Evolutionary conservation across 139 green algal genomes (phyloP), one percentile per base, ranked within the genome.

Genomic region (Coelastrella sp.): DNA sequence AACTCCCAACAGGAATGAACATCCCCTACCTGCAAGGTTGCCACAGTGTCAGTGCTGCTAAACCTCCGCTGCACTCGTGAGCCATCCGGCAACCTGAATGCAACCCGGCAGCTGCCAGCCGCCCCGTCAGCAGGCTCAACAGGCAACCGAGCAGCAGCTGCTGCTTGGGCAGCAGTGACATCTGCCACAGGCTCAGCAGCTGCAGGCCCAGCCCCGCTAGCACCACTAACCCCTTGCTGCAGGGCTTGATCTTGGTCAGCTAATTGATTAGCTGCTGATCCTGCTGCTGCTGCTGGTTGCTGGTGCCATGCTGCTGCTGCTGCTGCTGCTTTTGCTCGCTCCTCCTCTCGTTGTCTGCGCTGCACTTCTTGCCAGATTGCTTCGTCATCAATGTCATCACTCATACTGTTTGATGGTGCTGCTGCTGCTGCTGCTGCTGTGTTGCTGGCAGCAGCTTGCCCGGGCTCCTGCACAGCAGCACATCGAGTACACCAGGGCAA

Each of bases 31-130:
- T 91, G 84, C 79, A 97, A 59, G 2, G 77, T 88, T 5, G 77
- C n/a, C 3, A 97, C 61, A 2, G 90, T 73, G 17, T 94, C 85
- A 2, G 47, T 80, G 2, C 16, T 68, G 7, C 84, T 93, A 92
- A 98, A 98, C 79, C 93, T 90, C 8, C 96, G 96, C 83, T 94
- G 92, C 32, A 81, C 20, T 14, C 96, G 94, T 16, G 7, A 16
- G 14, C 96, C 96, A 80, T 97, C 92, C 4, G 96, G 96, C 84
- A 97, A 87, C 6, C 94, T 92, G 10, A 96, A 86, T 19, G 92
- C 89, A 73, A 94, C 94, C 8, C 93, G 88, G 83, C 94, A 94
- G 47, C 83, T 75, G 54, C 85, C 86, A 10, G 93, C 66, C 59
- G 85, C 88, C 57, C 94, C 92, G 8, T 92, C 95, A 6, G 80